Evolutionary conservation across 129 eudicot genomes (phyloP), one percentile per base, ranked within the genome.

Genomic region (Saussurea involucrata): DNA sequence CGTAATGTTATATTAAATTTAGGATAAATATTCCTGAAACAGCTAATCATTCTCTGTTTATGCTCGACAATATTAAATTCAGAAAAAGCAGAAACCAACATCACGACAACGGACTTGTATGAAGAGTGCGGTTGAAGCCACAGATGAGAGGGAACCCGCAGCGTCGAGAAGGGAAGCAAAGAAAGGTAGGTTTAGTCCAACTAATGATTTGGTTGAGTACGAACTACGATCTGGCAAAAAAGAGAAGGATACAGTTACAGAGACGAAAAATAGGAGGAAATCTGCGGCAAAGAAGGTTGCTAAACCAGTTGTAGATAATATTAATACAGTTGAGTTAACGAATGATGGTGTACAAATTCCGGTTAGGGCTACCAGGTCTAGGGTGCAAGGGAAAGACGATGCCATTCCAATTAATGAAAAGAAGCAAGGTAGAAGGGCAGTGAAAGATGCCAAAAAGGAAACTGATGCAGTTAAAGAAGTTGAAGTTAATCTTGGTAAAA

Each of bases 111-210:
- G 81, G 72, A 40, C 88, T 8, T 85, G 92, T 65, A 81, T 86
- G 53, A 92, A 84, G 80, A 74, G 44, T 58, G 34, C 17, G n/a
- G 79, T 36, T 76, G 96, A 78, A 58, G 58, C 76, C 27, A 76
- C 29, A 28, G 68, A 74, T 57, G 89, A 80, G 58, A 79, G 20
- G 58, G 91, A 84, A 13, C 78, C 75, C 72, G 86, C 71, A 72
- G 81, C 28, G 53, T 77, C 44, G 15, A 74, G 74, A 79, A 90
- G 80, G 80, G 78, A 83, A 73, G 18, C 29, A n/a, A 92, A 92
- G 92, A 92, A 90, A 84, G 98, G 90, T 29, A 86, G 83, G 76
- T 92, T 92, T 86, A 90, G 96, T 88, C 90, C 92, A 29, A 73
- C 78, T 24, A 83, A 82, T 78, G 89, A 89, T 31, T 24, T 79